A percentile compares a stretch with the other conserved stretches of the same genome.
Evolutionary conservation across 768 basidiomycete genomes (phyloP).

Genomic region (Suillus americanus): DNA sequence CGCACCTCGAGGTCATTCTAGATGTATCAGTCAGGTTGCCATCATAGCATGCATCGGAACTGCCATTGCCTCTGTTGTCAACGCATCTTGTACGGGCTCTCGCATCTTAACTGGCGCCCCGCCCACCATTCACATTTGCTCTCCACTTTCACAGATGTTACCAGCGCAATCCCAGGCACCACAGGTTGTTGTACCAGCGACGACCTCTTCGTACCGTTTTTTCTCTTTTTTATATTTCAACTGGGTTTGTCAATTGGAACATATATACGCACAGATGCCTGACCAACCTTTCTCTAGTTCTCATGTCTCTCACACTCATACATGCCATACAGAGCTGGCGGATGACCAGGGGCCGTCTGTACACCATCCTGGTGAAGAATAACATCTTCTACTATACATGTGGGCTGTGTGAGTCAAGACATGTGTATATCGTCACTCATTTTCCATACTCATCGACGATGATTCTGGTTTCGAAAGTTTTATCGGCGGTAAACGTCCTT

Average conservation of each 20-base stretch:
- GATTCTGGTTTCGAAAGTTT: neutral
- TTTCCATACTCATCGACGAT: neutral
- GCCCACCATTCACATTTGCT: neutral
- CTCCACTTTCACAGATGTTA: neutral
- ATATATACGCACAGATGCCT: neutral
- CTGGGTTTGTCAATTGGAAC: neutral
- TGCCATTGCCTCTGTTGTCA: no score
- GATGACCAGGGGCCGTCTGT: neutral
- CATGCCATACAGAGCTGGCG: slow-evolving; percentile 1
- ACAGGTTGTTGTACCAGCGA: neutral
- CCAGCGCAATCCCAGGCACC: neutral
- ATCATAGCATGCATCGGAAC: neutral
- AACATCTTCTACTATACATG: neutral
- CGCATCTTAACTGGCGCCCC: no score
- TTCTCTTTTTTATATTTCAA: neutral
- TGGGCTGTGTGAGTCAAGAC: neutral
- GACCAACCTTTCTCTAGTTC: neutral
- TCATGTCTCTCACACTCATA: neutral
- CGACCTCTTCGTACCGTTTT: slow-evolving; percentile 1
- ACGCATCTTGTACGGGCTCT: neutral
- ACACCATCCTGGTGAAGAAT: neutral
- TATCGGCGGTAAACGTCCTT: neutral
- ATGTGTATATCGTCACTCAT: no score
- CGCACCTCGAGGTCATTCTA: neutral
- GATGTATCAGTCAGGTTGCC: neutral